These are phyloP conservation scores for Pyricularia sp. DNA, from an alignment of 2,329 filamentous ascomycete species.

Conservation along the genomic window DNA sequence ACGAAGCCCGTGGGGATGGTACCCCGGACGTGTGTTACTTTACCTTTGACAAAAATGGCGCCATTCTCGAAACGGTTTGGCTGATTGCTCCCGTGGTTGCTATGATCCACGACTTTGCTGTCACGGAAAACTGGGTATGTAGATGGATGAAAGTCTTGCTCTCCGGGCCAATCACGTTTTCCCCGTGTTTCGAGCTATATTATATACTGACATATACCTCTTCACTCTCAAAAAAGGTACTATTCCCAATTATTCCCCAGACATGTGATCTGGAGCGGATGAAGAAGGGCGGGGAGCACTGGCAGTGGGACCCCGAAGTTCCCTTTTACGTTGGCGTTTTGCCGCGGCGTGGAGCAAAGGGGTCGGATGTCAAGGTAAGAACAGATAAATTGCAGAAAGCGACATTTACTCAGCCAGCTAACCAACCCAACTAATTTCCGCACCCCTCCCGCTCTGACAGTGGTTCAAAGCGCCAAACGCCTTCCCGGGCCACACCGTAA, in stretches of 20 bases:
- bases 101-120: constrained; percentile 28
- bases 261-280: constrained; percentile 21
- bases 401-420: neutral
- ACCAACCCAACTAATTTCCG: neutral
- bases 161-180: neutral
- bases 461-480: constrained; percentile 23
- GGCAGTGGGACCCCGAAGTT: constrained; percentile 20
- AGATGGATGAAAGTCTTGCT: neutral
- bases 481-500: constrained; percentile 23
- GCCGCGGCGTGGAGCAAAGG: constrained; percentile 12
- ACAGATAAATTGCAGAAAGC: neutral
- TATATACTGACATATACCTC: neutral
- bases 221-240: constrained; percentile 2
- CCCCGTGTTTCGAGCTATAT: neutral
- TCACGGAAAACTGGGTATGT: constrained; percentile 26
- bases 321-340: constrained; percentile 14
- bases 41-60: neutral
- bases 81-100: constrained; percentile 19
- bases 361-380: constrained; percentile 19
- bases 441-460: constrained; percentile 8
- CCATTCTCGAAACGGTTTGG: constrained; percentile 7
- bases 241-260: constrained; percentile 23
- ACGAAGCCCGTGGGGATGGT: constrained; percentile 16
- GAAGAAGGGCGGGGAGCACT: constrained; percentile 25
- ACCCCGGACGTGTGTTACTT: neutral